Evolutionary conservation across 768 basidiomycete species (phyloP).

Genomic region (Leccinum subtestaceum): DNA sequence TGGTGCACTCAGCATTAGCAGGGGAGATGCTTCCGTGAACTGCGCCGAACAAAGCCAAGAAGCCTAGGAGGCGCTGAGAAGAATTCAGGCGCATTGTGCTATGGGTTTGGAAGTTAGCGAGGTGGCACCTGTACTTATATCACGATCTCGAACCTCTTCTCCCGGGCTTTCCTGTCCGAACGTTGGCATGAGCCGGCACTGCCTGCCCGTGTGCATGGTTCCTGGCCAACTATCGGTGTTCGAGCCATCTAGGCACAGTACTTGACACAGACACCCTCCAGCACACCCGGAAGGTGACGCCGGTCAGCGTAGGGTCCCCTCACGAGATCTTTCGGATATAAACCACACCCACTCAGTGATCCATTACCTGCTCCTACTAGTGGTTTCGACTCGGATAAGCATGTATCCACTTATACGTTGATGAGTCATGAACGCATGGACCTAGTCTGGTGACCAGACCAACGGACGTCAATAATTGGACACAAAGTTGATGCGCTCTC

Average conservation of each 20-base stretch:
- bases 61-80: not conserved
- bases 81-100: not conserved
- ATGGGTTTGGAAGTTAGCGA: not conserved
- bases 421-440: too few relatives aligned
- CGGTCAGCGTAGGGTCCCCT: too few relatives aligned
- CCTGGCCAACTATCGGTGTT: not conserved
- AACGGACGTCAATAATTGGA: too few relatives aligned
- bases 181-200: not conserved
- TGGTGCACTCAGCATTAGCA: constrained; percentile 1
- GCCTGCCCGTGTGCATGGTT: not conserved
- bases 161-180: not conserved
- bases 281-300: too few relatives aligned
- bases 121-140: not conserved
- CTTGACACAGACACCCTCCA: too few relatives aligned
- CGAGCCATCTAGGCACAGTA: not conserved
- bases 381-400: too few relatives aligned
- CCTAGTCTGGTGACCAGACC: too few relatives aligned
- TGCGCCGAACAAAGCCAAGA: constrained; percentile 2
- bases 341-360: too few relatives aligned
- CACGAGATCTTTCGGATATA: too few relatives aligned
- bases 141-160: too few relatives aligned
- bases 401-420: too few relatives aligned
- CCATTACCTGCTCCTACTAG: too few relatives aligned
- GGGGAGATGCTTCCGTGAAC: not conserved
- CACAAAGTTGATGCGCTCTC: not conserved